phyloP scores from a whole-genome alignment of 1,139 yeast species.

The Candida mesenterica region DNA sequence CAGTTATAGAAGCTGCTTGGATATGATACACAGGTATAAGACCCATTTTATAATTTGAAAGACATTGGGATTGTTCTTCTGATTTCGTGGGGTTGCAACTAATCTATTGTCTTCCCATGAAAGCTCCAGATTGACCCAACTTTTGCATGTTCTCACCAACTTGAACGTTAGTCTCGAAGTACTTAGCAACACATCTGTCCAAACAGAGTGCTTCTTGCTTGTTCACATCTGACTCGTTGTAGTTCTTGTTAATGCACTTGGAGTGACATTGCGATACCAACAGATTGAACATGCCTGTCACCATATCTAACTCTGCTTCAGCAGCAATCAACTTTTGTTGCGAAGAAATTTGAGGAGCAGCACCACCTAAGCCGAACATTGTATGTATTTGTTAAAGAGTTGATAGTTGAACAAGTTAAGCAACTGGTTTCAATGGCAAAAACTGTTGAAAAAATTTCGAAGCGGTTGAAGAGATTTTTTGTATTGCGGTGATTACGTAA shows the following conservation, averaged over 20 bases:
- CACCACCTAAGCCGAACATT: conserved; percentile 84
- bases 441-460: conserved; percentile 5
- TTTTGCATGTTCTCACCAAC: conserved; percentile 91
- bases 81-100: not conserved
- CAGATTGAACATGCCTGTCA: conserved; percentile 95
- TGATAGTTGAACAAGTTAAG: not conserved
- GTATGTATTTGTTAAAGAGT: conserved; percentile 1
- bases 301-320: conserved; percentile 95
- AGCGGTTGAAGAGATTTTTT: conserved; percentile 5
- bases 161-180: conserved; percentile 92
- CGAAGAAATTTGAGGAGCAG: conserved; percentile 67
- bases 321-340: conserved; percentile 71
- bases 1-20: conserved; percentile 3
- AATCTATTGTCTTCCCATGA: conserved; percentile 46
- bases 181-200: conserved; percentile 96
- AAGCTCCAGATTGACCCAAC: conserved; percentile 59
- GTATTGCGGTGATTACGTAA: not conserved
- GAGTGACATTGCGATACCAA: conserved; percentile 79
- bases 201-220: conserved; percentile 88
- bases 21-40: not conserved
- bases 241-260: conserved; percentile 73
- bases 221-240: conserved; percentile 74
- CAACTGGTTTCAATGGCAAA: not conserved
- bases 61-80: no score
- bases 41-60: not conserved